Evolutionary conservation across 2,329 filamentous ascomycete genomes (phyloP).

Genomic region (Aspergillus chevalieri): DNA sequence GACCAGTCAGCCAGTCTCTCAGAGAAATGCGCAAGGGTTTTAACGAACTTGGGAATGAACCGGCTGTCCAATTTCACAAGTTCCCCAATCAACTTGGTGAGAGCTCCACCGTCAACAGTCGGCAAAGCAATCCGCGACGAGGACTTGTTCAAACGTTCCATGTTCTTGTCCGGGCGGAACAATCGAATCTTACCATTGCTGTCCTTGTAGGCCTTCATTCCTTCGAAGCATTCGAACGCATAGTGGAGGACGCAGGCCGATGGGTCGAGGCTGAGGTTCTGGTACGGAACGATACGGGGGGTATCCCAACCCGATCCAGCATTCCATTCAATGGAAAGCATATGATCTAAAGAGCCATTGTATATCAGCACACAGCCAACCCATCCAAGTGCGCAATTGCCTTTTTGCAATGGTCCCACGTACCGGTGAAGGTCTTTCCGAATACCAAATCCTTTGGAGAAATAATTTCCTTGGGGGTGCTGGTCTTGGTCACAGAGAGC

Average conservation of each 20-base stretch:
- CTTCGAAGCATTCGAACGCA: constrained; percentile 96
- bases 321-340: constrained; percentile 93
- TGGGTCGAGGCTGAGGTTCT: constrained; percentile 93
- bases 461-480: constrained; percentile 64
- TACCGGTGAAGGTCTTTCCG: constrained; percentile 84
- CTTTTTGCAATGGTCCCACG: neutral
- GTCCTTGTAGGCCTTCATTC: constrained; percentile 99
- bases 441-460: constrained; percentile 82
- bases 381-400: neutral
- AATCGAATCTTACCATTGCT: constrained; percentile 69
- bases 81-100: constrained; percentile 75
- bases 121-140: constrained; percentile 87
- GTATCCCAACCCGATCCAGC: constrained; percentile 74
- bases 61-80: constrained; percentile 75
- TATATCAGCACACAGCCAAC: constrained; percentile 12
- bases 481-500: constrained; percentile 68
- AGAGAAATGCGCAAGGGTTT: neutral
- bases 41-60: constrained; percentile 72
- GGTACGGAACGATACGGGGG: constrained; percentile 83
- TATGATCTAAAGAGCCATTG: constrained; percentile 65
- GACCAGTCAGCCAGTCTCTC: constrained; percentile 5
- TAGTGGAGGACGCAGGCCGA: constrained; percentile 98
- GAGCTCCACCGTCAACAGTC: constrained; percentile 65
- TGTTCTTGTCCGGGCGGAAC: constrained; percentile 94
- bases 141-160: constrained; percentile 89